Evolutionary conservation across 176 grass and related monocot species (phyloP).

Genomic region (Puya raimondii): DNA sequence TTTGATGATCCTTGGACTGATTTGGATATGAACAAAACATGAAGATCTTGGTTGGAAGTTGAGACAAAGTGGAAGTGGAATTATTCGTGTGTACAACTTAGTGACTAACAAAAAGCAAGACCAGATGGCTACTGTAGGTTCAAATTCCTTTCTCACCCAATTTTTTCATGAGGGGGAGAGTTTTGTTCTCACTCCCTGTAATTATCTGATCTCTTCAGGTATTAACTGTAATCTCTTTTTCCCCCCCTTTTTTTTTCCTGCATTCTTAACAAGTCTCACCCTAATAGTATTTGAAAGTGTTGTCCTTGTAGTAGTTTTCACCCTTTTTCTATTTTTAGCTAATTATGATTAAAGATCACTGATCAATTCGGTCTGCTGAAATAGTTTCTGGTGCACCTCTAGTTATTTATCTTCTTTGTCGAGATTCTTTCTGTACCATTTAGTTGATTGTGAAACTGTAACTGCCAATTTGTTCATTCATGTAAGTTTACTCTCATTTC

Average conservation of each 20-base stretch:
- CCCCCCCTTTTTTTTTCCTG: neutral
- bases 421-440: neutral
- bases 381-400: no score
- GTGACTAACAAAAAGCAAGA: neutral
- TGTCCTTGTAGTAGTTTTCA: no score
- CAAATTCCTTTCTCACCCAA: neutral
- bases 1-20: neutral
- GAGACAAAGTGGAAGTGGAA: neutral
- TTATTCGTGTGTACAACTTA: neutral
- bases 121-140: neutral
- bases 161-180: neutral
- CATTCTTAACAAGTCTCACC: no score
- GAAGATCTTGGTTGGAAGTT: neutral
- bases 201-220: neutral
- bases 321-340: no score
- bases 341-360: no score
- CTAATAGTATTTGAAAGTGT: no score
- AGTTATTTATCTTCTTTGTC: neutral
- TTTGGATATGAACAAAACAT: neutral
- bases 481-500: no score
- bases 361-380: no score
- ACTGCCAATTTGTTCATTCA: neutral
- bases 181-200: neutral
- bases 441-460: neutral
- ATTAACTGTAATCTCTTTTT: neutral